Base-by-base conservation (phyloP, 306 rosid genomes). In the Trifolium fragiferum region DNA sequence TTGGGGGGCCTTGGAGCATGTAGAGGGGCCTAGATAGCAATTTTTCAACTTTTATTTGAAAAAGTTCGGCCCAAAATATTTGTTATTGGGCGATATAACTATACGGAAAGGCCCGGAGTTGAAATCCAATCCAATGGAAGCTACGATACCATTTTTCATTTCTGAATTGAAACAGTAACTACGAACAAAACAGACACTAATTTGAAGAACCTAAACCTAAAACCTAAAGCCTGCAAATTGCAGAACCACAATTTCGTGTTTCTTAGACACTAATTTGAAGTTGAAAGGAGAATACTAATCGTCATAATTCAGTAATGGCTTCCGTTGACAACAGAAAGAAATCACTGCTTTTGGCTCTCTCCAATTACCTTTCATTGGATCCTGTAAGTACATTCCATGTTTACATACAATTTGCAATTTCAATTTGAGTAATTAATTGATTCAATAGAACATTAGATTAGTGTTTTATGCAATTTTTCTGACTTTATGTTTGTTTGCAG, bases 281-380 rank as follows among this genome's bases (percentile, higher is more conserved):
- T 47, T 25, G 62, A 75, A 32, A 75, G 57, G 58, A 59, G 51
- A 40, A 27, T 0, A 76, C 32, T 50, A 73, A 50, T 62, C 33
- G 16, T 21, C 40, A 37, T 66, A 10, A 43, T 37, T 27, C 60
- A 57, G 30, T 60, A n/a, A 94, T 94, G 97, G 96, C 84, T 66
- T 57, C 83, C 7, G 81, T 25, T 43, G 82, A 50, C 8, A 58
- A 35, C 76, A 88, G 87, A 80, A 87, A 81, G 33, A 85, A 87
- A 62, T 75, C 80, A 65, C 72, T 90, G 50, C 81, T 67, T 21
- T 76, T 79, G 18, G 91, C 90, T 82, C 88, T 91, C 68, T 82
- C 80, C 77, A 87, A 86, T 37, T 75, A 83, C 85, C 66, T 86
- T 70, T 69, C 89, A 47, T 49, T 91, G 75, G 89, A 94, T 78